Base-by-base conservation (phyloP, 2,329 filamentous ascomycete species). In the Tolypocladium ophioglossoides region DNA sequence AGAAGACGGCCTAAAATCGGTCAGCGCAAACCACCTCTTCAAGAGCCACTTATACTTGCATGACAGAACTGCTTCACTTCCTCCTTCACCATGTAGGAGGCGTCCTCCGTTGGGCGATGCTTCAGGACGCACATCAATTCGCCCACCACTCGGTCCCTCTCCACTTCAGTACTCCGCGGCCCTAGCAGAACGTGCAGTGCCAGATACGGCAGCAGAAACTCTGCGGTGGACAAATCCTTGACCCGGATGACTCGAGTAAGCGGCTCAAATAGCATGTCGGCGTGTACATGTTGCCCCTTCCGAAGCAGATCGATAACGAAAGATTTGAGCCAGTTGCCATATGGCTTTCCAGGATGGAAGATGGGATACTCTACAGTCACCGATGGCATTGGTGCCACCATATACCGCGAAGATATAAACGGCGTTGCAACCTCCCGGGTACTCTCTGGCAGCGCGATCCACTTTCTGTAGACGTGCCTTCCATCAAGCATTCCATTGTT, bases 181-280 rank as follows among this genome's bases (percentile, higher is more conserved):
- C 87, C 87, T 12, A 95, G 77, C 22, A 96, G 80, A 34, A 92
- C 80, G 64, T 96, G 95, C 37, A 96, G 70, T 4, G 89, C 85
- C 18, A 91, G 78, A 66, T 94, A 97, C 0, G 94, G 95, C 18
- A 99, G 77, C 35, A 99, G 75, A 62, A 96, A 97, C 46, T 87
- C 87, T 0, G 91, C 83, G 35, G 96, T 91, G 0, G 87, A 86
- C 12, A 94, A 75, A 64, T 97, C 91, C 64, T 94, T 90, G 35
- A 89, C 86, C 55, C 86, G 84, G 56, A 97, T 89, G 22, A 95
- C 84, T 44, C 91, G 85, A 52, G 86, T 85, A 40, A 96, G 76
- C 22, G 92, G 85, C 44, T 86, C 82, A 63, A 96, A 97, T 14
- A 97, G 79, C 58, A 88, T 80, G 52, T 82, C 77, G 1, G 88